Evolutionary conservation across 1,284 basidiomycete species (phyloP), one percentile per base, ranked within the genome.

Genomic region (Cystobasidium slooffiae): DNA sequence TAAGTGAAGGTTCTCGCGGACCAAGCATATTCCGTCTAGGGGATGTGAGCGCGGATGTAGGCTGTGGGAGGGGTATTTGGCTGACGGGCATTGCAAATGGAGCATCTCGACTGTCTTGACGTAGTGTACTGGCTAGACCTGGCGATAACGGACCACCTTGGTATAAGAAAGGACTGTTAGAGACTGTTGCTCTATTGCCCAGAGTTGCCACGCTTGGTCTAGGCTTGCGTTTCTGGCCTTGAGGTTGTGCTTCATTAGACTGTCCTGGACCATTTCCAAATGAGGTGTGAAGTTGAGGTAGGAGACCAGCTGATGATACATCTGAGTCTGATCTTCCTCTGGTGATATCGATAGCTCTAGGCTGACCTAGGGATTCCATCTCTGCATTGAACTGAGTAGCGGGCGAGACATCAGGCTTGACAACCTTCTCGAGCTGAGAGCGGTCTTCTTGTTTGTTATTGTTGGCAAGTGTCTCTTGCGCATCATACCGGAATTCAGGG

Each of bases 311-410:
- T 8, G 52, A 41, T n/a, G 49, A 52, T 10, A 14, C 47, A 43
- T 66, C 64, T 20, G 64, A 66, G 20, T 66, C 64, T 37, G 64
- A 66, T 39, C 64, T 55, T 41, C 58, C 58, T 43, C 58, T 62
- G 16, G 62, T 73, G 20, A 73, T 61, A 31, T 73, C 70, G 3
- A 64, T 37, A 22, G 70, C 70, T 46, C 47, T 41, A 41, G 70
- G 70, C 39, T 52, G 59, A 6, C 70, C 70, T 6, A 73, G 49
- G 8, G 43, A 31, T 31, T 73, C 49, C 70, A 73, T 73, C 44
- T 73, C 70, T 18, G 62, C 70, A 58, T 73, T 73, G 70, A 73
- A 73, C 22, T 49, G 70, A 9, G 70, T 73, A 2, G 70, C 70
- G 12, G 70, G 70, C 12, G 70, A 73, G 37, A 64, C 41, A 22